These are phyloP conservation scores for Thyridium curvatum DNA, from an alignment of 2,329 filamentous ascomycete species.

Conservation along the genomic window DNA sequence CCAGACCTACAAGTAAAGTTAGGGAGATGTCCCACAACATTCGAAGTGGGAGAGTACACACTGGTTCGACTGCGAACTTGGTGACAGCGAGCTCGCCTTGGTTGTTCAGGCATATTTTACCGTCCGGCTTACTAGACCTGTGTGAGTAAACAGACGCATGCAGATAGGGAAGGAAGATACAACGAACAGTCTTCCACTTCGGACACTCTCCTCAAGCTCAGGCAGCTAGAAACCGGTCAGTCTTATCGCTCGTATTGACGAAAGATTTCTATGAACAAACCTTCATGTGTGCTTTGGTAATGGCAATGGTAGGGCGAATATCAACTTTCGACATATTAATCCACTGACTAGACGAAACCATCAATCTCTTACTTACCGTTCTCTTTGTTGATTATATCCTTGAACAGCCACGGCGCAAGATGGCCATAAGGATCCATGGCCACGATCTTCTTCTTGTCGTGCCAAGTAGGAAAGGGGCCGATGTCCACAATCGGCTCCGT, in stretches of 20 bases:
- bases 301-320: conserved; percentile 82
- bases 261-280: conserved; percentile 18
- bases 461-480: conserved; percentile 86
- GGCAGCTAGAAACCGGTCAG: conserved; percentile 51
- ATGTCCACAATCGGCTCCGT: conserved; percentile 89
- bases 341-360: not conserved
- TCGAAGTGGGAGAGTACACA: too few species aligned
- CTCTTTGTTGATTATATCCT: conserved; percentile 70
- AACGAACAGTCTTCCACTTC: conserved; percentile 62
- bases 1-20: conserved; percentile 52
- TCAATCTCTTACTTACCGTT: conserved; percentile 39
- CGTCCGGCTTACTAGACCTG: conserved; percentile 55
- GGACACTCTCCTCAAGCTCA: conserved; percentile 85
- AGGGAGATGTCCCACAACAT: too few species aligned
- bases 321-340: conserved; percentile 47
- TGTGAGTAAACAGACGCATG: conserved; percentile 9
- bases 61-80: conserved; percentile 94
- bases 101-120: conserved; percentile 85
- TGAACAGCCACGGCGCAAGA: conserved; percentile 76
- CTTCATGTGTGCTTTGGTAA: conserved; percentile 92
- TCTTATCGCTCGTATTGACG: not conserved
- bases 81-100: conserved; percentile 85
- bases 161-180: not conserved
- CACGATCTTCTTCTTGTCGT: conserved; percentile 86
- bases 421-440: conserved; percentile 96